These are phyloP conservation scores for Pseudoturritis turrita DNA, from an alignment of 345 rosid species.

Conservation along the genomic window DNA sequence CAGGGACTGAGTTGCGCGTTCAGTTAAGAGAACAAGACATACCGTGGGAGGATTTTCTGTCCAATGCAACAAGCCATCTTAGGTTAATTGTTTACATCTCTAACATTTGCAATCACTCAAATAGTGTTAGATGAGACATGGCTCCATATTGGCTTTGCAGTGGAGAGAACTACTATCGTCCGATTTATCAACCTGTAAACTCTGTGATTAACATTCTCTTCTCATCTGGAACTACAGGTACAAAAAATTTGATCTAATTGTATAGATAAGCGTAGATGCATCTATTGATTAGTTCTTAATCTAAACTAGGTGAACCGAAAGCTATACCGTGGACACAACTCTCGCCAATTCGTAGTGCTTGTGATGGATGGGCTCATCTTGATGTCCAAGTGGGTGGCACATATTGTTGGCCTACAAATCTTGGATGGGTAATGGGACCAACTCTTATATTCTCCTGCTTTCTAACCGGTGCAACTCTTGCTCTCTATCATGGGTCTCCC, in stretches of 20 bases:
- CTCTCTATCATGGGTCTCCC: conserved; percentile 89
- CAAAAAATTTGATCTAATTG: background rate
- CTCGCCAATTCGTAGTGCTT: conserved; percentile 58
- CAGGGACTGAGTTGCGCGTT: conserved; percentile 43
- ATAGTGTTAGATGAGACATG: background rate
- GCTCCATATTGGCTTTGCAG: conserved; percentile 8
- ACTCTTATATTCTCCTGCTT: conserved; percentile 58
- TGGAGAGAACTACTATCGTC: conserved; percentile 44
- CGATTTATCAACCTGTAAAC: conserved; percentile 53
- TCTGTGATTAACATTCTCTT: conserved; percentile 73
- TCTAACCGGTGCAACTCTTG: conserved; percentile 73
- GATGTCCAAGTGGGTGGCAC: conserved; percentile 52
- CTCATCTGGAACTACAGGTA: conserved; percentile 96
- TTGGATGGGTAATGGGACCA: conserved; percentile 98
- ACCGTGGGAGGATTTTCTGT: conserved; percentile 65
- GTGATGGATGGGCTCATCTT: conserved; percentile 65
- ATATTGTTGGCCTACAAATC: conserved; percentile 91
- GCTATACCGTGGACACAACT: conserved; percentile 94
- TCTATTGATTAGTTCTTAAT: background rate
- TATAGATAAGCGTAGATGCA: background rate
- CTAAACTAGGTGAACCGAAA: conserved; percentile 78
- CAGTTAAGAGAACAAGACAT: conserved; percentile 64
- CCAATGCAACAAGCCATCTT: conserved; percentile 29
- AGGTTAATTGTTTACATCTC: conserved; percentile 39
- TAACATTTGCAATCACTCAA: background rate